phyloP scores from a whole-genome alignment of 176 grass and related monocot genomes.

The Oropetium thomaeum region DNA sequence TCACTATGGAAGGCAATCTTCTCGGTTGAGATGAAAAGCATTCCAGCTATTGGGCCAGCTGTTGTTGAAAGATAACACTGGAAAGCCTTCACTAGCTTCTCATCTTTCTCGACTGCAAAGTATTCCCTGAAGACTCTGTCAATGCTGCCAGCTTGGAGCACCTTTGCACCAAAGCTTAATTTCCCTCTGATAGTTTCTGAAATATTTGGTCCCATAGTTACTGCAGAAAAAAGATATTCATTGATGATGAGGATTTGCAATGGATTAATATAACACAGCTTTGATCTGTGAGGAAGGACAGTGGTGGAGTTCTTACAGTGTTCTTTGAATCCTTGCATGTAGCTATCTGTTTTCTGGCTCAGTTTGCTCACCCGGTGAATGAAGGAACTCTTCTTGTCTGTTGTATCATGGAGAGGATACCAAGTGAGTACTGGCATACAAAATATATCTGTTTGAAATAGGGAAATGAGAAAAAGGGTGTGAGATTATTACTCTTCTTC shows the following conservation, averaged over 20 bases:
- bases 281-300: background rate
- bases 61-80: conserved; percentile 88
- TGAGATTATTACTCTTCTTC: conserved; percentile 48
- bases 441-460: background rate
- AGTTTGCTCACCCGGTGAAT: conserved; percentile 44
- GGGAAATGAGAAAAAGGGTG: background rate
- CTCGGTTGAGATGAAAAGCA: conserved; percentile 69
- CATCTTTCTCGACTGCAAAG: conserved; percentile 55
- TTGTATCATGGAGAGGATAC: conserved; percentile 7
- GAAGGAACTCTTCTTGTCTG: conserved; percentile 48
- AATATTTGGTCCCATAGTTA: conserved; percentile 55
- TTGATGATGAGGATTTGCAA: background rate
- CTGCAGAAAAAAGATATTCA: conserved; percentile 37
- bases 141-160: conserved; percentile 64
- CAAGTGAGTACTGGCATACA: conserved; percentile 30
- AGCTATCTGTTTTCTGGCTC: conserved; percentile 44
- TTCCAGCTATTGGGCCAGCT: conserved; percentile 72
- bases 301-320: conserved; percentile 42
- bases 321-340: conserved; percentile 54
- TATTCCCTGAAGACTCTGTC: conserved; percentile 62
- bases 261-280: background rate
- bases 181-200: conserved; percentile 72
- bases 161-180: conserved; percentile 54
- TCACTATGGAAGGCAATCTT: conserved; percentile 73
- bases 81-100: conserved; percentile 72